Percentiles rank a stretch among this genome's conserved stretches.
phyloP scores from a whole-genome alignment of 495 filamentous ascomycete species.

The Aspergillus biplanus region DNA sequence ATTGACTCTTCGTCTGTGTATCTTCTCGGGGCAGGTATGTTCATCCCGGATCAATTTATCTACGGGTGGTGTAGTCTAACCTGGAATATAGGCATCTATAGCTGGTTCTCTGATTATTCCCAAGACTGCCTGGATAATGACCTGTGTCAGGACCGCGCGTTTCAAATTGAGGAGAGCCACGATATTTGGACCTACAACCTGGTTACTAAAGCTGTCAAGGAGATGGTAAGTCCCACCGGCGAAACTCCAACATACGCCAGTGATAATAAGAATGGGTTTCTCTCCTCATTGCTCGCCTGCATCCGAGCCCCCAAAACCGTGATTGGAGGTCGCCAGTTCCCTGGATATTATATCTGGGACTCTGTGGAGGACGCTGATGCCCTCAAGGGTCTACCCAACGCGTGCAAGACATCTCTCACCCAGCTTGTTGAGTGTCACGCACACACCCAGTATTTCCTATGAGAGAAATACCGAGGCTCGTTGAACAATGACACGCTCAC shows the following conservation, averaged over 20 bases:
- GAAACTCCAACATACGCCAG: conserved; percentile 21
- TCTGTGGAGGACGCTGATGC: neutral
- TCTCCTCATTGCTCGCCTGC: conserved; percentile 23
- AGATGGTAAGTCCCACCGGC: conserved; percentile 60
- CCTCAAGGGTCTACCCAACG: neutral
- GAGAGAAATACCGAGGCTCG: no score
- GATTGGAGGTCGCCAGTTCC: conserved; percentile 1
- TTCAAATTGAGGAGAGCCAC: conserved; percentile 38
- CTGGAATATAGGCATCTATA: no score
- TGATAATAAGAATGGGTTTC: conserved; percentile 29
- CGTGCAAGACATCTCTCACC: conserved; percentile 7
- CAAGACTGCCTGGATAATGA: conserved; percentile 38
- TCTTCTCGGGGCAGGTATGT: conserved; percentile 59
- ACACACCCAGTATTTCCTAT: no score
- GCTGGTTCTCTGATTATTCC: conserved; percentile 62
- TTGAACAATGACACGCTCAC: neutral
- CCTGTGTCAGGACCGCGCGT: conserved; percentile 37
- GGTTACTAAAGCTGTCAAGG: conserved; percentile 74
- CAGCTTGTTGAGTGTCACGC: neutral
- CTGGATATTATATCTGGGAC: conserved; percentile 12
- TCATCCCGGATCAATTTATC: no score
- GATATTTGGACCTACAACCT: conserved; percentile 68
- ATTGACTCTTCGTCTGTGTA: conserved; percentile 57
- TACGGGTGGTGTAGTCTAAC: no score
- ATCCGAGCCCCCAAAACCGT: neutral